Evolutionary conservation across 2,329 filamentous ascomycete genomes (phyloP).

Genomic region (Venturia oleaginea): DNA sequence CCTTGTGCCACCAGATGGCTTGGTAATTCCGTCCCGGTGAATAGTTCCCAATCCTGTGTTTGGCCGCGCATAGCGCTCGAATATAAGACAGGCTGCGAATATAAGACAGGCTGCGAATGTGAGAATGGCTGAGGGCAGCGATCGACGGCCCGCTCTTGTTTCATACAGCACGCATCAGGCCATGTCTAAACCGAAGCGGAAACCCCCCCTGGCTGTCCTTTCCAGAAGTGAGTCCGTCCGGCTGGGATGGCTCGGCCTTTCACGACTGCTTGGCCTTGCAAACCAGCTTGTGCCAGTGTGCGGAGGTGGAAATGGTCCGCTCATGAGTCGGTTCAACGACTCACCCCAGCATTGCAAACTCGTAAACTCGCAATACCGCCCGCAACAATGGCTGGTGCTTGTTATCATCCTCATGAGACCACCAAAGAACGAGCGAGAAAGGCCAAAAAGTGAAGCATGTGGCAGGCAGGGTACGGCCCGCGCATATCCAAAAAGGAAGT

Average conservation of each 20-base stretch:
- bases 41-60: too few relatives aligned
- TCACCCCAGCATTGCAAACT: background rate
- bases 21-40: background rate
- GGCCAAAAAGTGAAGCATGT: background rate
- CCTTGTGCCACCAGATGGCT: background rate
- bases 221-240: background rate
- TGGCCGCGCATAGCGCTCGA: too few relatives aligned
- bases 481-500: background rate
- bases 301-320: background rate
- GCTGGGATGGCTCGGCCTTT: background rate
- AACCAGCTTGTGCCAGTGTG: background rate
- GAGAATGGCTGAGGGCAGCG: background rate
- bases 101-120: too few relatives aligned
- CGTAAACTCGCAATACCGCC: too few relatives aligned
- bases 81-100: background rate
- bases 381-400: too few relatives aligned
- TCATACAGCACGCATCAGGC: background rate
- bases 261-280: background rate
- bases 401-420: background rate
- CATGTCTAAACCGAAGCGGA: background rate
- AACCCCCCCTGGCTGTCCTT: background rate
- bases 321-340: background rate
- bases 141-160: constrained; percentile 5
- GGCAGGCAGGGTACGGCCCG: background rate
- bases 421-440: background rate